A percentile compares a stretch with the other conserved stretches of the same genome.
Evolutionary conservation across 2,329 filamentous ascomycete species (phyloP).

Genomic region (Colletotrichum cuscutae): DNA sequence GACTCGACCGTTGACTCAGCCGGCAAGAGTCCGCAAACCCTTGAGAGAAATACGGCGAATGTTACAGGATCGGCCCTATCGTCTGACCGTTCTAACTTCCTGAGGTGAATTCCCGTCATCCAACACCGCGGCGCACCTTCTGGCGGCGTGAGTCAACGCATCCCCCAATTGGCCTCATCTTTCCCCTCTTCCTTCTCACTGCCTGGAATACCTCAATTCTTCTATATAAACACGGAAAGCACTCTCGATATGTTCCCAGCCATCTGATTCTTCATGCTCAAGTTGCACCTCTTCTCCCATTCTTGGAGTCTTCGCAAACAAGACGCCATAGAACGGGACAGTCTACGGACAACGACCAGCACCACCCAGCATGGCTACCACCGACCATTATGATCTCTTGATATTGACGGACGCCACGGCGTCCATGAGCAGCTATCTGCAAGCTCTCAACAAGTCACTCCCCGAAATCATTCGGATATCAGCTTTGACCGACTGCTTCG

Average conservation of each 20-base stretch:
- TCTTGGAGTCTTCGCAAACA: not conserved
- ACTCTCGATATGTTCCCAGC: not conserved
- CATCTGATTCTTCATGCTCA: not conserved
- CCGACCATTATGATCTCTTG: constrained; percentile 53
- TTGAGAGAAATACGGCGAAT: not conserved
- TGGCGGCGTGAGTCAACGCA: constrained; percentile 4
- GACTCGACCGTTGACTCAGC: not conserved
- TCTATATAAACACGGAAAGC: not conserved
- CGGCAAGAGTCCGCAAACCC: not conserved
- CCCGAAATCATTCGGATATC: constrained; percentile 62
- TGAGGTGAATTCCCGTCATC: too few relatives aligned
- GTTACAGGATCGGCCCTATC: not conserved
- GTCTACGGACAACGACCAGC: not conserved
- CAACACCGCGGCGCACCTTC: not conserved
- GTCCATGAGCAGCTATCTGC: constrained; percentile 56
- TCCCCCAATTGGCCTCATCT: not conserved
- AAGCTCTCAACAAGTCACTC: constrained; percentile 55
- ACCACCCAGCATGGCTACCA: not conserved
- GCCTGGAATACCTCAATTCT: not conserved
- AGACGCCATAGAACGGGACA: not conserved
- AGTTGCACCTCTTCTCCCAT: not conserved
- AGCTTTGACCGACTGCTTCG: constrained; percentile 59
- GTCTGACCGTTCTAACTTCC: not conserved
- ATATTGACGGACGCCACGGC: constrained; percentile 57
- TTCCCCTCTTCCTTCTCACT: not conserved